Percentiles rank a stretch among this genome's conserved stretches.
Conservation (phyloP, 2,329 filamentous ascomycete species). For the Thelonectria blattea region DNA sequence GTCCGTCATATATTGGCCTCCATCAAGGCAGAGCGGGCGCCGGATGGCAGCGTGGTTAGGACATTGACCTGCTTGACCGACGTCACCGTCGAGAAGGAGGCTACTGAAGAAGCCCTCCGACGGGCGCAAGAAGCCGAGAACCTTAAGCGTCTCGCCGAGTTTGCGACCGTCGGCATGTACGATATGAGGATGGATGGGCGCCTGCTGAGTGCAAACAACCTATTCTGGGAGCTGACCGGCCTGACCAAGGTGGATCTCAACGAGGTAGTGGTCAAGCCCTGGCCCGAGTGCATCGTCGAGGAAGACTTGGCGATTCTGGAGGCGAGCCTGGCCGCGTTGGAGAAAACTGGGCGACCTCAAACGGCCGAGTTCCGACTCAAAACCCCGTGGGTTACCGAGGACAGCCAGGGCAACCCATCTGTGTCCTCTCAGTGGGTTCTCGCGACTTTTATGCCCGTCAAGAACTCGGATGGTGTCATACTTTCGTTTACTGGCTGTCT, state of each 20-base stretch:
- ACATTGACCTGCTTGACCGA: conserved; percentile 58
- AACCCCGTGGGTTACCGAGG: conserved; percentile 53
- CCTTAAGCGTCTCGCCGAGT: conserved; percentile 60
- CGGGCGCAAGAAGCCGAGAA: conserved; percentile 59
- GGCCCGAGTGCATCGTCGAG: conserved; percentile 51
- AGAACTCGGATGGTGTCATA: conserved; percentile 52
- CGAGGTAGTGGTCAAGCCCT: conserved; percentile 49
- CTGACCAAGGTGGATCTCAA: conserved; percentile 51
- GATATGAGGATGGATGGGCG: conserved; percentile 58
- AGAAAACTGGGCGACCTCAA: conserved; percentile 49
- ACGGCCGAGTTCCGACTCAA: conserved; percentile 57
- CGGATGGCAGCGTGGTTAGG: conserved; percentile 51
- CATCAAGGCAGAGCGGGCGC: conserved; percentile 52
- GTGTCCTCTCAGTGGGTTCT: conserved; percentile 55
- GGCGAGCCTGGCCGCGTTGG: conserved; percentile 48
- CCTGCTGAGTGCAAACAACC: conserved; percentile 57
- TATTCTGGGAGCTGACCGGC: conserved; percentile 60
- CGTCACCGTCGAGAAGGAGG: conserved; percentile 56
- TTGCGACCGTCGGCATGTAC: conserved; percentile 61
- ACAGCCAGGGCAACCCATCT: conserved; percentile 51
- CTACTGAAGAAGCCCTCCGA: conserved; percentile 54
- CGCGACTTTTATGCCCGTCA: conserved; percentile 58
- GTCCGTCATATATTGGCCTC: conserved; percentile 55
- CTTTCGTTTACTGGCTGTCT: conserved; percentile 55
- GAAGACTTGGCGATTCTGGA: conserved; percentile 51